Evolutionary conservation across 805 yeast species (phyloP).

Genomic region (Yarrowia sp.): DNA sequence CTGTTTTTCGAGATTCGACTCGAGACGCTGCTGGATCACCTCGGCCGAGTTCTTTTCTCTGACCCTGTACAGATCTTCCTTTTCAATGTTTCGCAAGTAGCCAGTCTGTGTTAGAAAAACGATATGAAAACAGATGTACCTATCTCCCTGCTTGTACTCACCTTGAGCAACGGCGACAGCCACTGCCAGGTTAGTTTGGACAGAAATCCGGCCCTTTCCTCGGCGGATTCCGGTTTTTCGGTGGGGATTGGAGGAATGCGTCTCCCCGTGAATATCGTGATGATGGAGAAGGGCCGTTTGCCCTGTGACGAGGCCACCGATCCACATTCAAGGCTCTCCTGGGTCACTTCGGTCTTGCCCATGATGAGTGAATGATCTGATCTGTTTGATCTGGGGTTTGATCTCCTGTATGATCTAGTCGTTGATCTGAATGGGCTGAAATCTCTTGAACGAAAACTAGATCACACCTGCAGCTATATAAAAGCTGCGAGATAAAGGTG

Average conservation of each 20-base stretch:
- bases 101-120: conserved; percentile 52
- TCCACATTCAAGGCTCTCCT: conserved; percentile 7
- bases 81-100: conserved; percentile 64
- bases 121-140: neutral
- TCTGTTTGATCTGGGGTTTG: neutral
- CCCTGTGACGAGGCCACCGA: conserved; percentile 16
- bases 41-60: conserved; percentile 50
- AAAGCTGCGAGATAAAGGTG: conserved; percentile 8
- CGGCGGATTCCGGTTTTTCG: conserved; percentile 33
- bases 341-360: neutral
- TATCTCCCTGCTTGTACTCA: neutral
- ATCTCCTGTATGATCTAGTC: neutral
- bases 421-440: no score
- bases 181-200: conserved; percentile 34
- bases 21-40: conserved; percentile 51
- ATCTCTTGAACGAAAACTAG: no score
- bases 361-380: neutral
- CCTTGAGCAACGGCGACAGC: conserved; percentile 31
- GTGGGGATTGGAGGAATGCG: conserved; percentile 16
- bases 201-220: conserved; percentile 13
- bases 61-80: conserved; percentile 59
- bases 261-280: conserved; percentile 33
- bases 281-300: conserved; percentile 3
- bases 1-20: conserved; percentile 44
- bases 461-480: neutral